Percentiles rank a stretch among this genome's conserved stretches.
These are phyloP conservation scores for Kregervanrija pseudodelftensis DNA, from an alignment of 805 yeast genomes.

Conservation along the genomic window DNA sequence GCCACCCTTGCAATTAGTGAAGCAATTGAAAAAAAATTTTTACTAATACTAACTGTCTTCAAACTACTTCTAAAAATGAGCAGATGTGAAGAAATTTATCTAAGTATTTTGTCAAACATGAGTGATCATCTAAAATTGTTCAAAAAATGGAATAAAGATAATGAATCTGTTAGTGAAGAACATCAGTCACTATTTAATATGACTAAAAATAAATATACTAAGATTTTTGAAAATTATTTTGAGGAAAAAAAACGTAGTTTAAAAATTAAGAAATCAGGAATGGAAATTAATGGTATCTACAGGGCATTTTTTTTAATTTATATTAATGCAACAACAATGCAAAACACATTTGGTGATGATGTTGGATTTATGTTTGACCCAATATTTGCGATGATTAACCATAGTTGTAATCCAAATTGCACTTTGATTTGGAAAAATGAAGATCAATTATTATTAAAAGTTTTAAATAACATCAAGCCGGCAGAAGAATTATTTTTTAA, in stretches of 20 bases:
- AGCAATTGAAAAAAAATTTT: background rate
- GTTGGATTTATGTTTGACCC: constrained; percentile 33
- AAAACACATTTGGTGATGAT: constrained; percentile 21
- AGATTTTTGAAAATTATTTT: constrained; percentile 7
- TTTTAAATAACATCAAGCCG: constrained; percentile 14
- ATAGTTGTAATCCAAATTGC: constrained; percentile 34
- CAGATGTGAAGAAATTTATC: background rate
- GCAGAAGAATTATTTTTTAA: constrained; percentile 27
- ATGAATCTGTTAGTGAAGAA: background rate
- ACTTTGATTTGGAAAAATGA: constrained; percentile 17
- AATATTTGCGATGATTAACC: constrained; percentile 31
- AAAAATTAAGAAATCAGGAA: background rate
- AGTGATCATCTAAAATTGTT: constrained; percentile 17
- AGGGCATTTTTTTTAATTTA: constrained; percentile 15
- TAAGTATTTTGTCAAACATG: constrained; percentile 5
- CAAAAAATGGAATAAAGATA: constrained; percentile 1
- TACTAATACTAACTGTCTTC: constrained; percentile 2
- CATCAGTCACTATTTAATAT: constrained; percentile 11
- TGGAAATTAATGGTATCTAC: constrained; percentile 11
- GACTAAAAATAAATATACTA: constrained; percentile 10
- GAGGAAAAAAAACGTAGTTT: background rate
- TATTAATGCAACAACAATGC: constrained; percentile 26
- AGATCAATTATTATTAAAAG: constrained; percentile 13
- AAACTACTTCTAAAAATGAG: constrained; percentile 2
- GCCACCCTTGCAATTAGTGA: background rate